Base-by-base conservation (phyloP, 1,139 yeast species). In the Diutina pseudorugosa region DNA sequence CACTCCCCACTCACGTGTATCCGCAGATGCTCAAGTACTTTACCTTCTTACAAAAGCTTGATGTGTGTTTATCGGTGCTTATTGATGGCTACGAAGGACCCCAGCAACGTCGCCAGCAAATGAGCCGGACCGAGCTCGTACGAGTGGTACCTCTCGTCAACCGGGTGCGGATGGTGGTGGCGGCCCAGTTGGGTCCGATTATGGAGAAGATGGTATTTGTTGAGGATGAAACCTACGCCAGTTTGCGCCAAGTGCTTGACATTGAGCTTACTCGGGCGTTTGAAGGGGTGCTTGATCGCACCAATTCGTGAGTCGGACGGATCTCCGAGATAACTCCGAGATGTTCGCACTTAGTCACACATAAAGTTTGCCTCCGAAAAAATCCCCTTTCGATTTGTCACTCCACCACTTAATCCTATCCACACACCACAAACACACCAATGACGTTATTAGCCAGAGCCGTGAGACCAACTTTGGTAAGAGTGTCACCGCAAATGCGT, bases 21-120 rank as follows among this genome's bases (percentile, higher is more conserved):
- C 61, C 61, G 47, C 58, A 60, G 19, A 52, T 69, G 19, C 56
- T 61, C 25, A 57, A 63, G 49, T 63, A 73, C 40, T 75, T 77
- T 57, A 63, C 62, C 30, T 67, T 76, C 51, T 63, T 75, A 43
- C 76, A 72, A 57, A 66, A 67, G 3, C 51, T 77, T 25, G 82
- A 78, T 58, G 64, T 68, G n/a, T 66, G 69, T 16, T 62, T 76
- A 51, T 65, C 72, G 41, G 64, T 71, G 27, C 57, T 76, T n/a
- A 65, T 72, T 5, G 76, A 71, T 54, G 80, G 80, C 3, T 69
- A 62, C 54, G 53, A 53, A 1, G 49, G 53, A 9, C 57, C 57
- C 42, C 48, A 40, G 4, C 54, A 51, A 8, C 51, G 53, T 12
- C 23, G 12, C 16, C 57, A 63, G 57, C 63, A 59, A 40, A 58